Percentiles rank a stretch among this genome's conserved stretches.
Conservation (phyloP, 805 yeast genomes). For the Tetrapisispora namnaoensis region DNA sequence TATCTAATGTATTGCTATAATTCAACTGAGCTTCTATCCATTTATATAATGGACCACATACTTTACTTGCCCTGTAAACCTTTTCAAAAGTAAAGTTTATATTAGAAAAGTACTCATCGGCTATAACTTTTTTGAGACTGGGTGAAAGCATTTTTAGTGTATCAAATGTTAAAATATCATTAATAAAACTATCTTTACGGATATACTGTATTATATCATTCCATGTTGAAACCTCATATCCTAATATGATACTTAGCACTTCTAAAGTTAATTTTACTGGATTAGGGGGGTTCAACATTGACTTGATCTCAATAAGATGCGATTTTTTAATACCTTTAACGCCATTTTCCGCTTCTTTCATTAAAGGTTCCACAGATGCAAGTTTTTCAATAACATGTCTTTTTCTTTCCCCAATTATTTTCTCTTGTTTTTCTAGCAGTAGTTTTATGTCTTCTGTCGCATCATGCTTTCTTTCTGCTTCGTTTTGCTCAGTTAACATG, state of each 20-base stretch:
- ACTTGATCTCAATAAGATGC: conserved; percentile 78
- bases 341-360: conserved; percentile 73
- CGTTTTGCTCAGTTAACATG: conserved; percentile 80
- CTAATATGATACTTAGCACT: conserved; percentile 76
- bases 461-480: conserved; percentile 83
- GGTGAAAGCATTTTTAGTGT: conserved; percentile 47
- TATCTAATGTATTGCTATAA: conserved; percentile 61
- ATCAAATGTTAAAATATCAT: conserved; percentile 68
- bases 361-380: conserved; percentile 75
- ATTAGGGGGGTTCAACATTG: conserved; percentile 86
- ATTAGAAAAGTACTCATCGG: conserved; percentile 46
- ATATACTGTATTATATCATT: conserved; percentile 73
- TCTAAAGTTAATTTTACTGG: conserved; percentile 79
- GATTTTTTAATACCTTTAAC: conserved; percentile 91
- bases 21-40: conserved; percentile 89
- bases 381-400: conserved; percentile 50
- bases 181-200: conserved; percentile 77
- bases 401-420: conserved; percentile 45
- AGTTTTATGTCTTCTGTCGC: conserved; percentile 70
- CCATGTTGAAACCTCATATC: conserved; percentile 61
- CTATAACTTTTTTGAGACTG: conserved; percentile 47
- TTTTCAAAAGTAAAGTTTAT: conserved; percentile 60
- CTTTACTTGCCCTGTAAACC: conserved; percentile 84
- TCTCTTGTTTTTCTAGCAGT: conserved; percentile 59
- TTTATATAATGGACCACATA: conserved; percentile 82